Evolutionary conservation across 768 basidiomycete genomes (phyloP).

Genomic region (Multifurca ochricompacta): DNA sequence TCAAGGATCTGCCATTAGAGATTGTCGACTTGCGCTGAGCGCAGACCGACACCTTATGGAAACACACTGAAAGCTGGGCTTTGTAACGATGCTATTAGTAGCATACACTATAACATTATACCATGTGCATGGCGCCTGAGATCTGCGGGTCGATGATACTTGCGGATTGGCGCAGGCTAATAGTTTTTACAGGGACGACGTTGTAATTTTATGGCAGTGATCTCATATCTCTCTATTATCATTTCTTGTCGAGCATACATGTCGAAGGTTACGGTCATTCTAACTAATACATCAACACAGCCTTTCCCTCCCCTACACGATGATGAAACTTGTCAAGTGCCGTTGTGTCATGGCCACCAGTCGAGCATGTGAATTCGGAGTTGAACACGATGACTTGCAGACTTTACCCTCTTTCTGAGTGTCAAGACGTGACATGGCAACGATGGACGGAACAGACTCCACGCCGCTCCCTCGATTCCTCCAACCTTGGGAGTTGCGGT

Average conservation of each 20-base stretch:
- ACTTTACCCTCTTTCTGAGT: too few relatives aligned
- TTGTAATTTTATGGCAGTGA: slow-evolving; percentile 5
- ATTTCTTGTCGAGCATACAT: neutral
- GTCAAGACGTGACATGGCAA: too few relatives aligned
- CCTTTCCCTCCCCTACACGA: too few relatives aligned
- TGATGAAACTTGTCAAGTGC: too few relatives aligned
- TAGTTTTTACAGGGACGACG: neutral
- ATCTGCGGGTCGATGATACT: slow-evolving; percentile 2
- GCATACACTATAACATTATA: slow-evolving; percentile 5
- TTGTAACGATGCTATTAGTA: neutral
- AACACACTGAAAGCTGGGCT: neutral
- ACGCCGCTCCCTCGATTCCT: slow-evolving; percentile 19
- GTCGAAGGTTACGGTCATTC: too few relatives aligned
- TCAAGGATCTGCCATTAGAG: slow-evolving; percentile 65
- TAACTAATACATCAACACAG: too few relatives aligned
- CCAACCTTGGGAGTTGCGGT: slow-evolving; percentile 5
- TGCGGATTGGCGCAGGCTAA: slow-evolving; percentile 2
- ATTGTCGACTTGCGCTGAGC: slow-evolving; percentile 69
- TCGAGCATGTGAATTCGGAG: too few relatives aligned
- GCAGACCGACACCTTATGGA: neutral
- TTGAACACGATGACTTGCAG: too few relatives aligned
- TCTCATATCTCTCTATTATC: neutral
- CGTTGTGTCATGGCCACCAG: too few relatives aligned
- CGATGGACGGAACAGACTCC: neutral
- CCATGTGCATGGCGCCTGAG: neutral